Evolutionary conservation across 2,329 filamentous ascomycete genomes (phyloP).

Genomic region (Trichoderma cornu-damae): DNA sequence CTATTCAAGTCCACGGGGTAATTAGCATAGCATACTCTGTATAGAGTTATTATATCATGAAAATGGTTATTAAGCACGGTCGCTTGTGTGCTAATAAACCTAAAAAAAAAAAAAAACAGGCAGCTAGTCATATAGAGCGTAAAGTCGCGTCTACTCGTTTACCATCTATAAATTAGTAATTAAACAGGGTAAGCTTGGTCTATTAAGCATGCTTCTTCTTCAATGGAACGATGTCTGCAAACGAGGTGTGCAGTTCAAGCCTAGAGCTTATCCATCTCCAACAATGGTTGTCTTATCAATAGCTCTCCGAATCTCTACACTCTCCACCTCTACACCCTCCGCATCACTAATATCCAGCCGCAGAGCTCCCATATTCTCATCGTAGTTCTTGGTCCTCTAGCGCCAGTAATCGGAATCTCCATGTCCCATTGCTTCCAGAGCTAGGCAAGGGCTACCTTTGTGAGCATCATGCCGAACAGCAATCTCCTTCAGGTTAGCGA

Average conservation of each 20-base stretch:
- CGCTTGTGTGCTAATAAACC: neutral
- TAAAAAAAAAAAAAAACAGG: neutral
- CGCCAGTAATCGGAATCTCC: conserved; percentile 55
- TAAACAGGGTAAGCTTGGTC: neutral
- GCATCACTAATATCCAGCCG: neutral
- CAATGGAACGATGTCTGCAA: neutral
- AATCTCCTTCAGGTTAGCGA: conserved; percentile 44
- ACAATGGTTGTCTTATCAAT: neutral
- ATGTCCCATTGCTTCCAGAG: conserved; percentile 55
- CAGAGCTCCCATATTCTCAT: conserved; percentile 6
- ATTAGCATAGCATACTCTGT: too few species aligned
- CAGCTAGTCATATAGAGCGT: neutral
- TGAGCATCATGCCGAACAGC: conserved; percentile 50
- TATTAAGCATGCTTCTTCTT: neutral
- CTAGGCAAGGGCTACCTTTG: conserved; percentile 60
- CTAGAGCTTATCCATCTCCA: conserved; percentile 3
- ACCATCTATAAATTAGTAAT: neutral
- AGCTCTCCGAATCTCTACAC: neutral
- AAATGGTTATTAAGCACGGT: too few species aligned
- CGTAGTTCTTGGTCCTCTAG: conserved; percentile 39
- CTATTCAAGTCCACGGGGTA: too few species aligned
- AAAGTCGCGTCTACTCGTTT: neutral
- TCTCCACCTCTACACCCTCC: neutral
- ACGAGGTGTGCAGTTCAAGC: neutral
- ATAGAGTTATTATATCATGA: too few species aligned